Percentiles rank a stretch among this genome's conserved stretches.
Conservation (phyloP, 1,139 yeast species). For the Hemisphaericaspora xylanilytica region DNA sequence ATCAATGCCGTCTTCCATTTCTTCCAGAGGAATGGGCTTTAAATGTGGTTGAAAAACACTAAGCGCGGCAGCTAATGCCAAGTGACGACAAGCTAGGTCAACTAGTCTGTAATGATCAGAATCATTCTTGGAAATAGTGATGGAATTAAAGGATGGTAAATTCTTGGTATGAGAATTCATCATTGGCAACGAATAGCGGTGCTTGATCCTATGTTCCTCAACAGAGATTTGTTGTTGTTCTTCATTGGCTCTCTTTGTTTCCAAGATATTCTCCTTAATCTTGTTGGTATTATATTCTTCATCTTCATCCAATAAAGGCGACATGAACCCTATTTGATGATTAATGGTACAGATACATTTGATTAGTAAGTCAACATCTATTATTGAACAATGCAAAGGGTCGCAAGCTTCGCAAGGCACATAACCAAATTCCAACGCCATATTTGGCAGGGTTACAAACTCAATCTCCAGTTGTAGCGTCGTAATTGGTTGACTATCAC, state of each 20-base stretch:
- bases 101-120: constrained; percentile 69
- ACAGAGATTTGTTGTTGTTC: constrained; percentile 12
- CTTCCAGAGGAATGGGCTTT: constrained; percentile 9
- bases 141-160: constrained; percentile 19
- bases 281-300: constrained; percentile 39
- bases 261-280: constrained; percentile 41
- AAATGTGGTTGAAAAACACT: constrained; percentile 37
- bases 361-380: constrained; percentile 53
- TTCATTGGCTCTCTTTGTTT: constrained; percentile 28
- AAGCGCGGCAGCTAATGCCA: constrained; percentile 75
- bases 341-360: constrained; percentile 60
- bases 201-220: no score
- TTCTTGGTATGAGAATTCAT: constrained; percentile 26
- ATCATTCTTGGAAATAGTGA: constrained; percentile 53
- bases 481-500: constrained; percentile 51
- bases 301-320: constrained; percentile 49
- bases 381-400: constrained; percentile 35
- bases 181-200: constrained; percentile 29
- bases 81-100: constrained; percentile 79
- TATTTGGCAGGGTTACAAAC: constrained; percentile 38
- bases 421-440: constrained; percentile 48
- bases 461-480: constrained; percentile 44
- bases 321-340: constrained; percentile 54
- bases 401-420: constrained; percentile 56
- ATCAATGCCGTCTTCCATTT: constrained; percentile 19